Evolutionary conservation across 495 filamentous ascomycete species (phyloP).

Genomic region (Lepraria neglecta): DNA sequence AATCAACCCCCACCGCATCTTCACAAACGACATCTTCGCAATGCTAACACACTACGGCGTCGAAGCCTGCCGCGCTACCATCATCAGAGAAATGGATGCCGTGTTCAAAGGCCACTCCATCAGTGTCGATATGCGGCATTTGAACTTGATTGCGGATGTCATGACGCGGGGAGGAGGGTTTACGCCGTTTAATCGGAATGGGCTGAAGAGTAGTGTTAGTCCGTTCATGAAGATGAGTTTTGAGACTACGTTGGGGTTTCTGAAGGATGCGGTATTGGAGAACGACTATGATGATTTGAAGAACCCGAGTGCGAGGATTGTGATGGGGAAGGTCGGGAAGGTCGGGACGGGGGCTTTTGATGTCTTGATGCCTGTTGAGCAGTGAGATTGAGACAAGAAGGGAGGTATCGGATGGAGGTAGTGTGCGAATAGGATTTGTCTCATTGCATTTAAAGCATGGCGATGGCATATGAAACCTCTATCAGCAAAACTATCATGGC

Average conservation of each 20-base stretch:
- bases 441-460: too few relatives aligned
- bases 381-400: not conserved
- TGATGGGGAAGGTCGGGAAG: conserved; percentile 71
- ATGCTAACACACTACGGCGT: conserved; percentile 85
- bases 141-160: conserved; percentile 92
- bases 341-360: conserved; percentile 92
- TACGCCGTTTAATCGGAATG: conserved; percentile 83
- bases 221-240: conserved; percentile 98
- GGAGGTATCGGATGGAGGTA: not conserved
- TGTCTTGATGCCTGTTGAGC: conserved; percentile 60
- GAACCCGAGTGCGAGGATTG: conserved; percentile 80
- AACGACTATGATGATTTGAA: conserved; percentile 82
- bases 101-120: conserved; percentile 94
- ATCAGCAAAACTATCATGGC: too few relatives aligned
- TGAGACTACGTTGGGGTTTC: conserved; percentile 89
- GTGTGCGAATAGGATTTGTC: too few relatives aligned
- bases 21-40: conserved; percentile 86
- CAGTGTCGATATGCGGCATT: conserved; percentile 81
- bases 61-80: conserved; percentile 79
- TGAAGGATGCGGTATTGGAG: conserved; percentile 85
- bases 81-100: conserved; percentile 76
- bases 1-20: conserved; percentile 79
- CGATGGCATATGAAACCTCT: too few relatives aligned
- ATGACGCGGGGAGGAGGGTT: conserved; percentile 91
- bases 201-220: conserved; percentile 71